phyloP scores from a whole-genome alignment of 2,329 filamentous ascomycete genomes.

The Clonostachys rhizophaga region DNA sequence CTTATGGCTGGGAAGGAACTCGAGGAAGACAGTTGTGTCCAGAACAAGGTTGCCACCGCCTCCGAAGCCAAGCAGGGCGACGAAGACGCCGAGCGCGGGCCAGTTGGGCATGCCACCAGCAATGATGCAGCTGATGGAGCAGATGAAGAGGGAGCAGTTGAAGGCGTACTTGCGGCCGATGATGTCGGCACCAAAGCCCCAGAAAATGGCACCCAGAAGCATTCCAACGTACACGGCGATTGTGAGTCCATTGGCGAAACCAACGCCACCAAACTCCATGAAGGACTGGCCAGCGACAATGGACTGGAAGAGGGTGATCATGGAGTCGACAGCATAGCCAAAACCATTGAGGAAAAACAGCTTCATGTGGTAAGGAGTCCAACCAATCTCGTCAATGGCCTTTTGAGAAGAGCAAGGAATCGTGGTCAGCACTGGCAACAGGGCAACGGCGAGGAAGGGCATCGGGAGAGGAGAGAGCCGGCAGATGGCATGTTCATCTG shows the following conservation, averaged over 20 bases:
- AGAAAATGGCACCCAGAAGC: conserved; percentile 57
- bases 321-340: conserved; percentile 44
- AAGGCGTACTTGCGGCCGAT: conserved; percentile 66
- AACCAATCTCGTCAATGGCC: conserved; percentile 56
- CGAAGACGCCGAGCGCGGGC: conserved; percentile 59
- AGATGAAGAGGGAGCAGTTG: conserved; percentile 61
- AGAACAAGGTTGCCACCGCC: conserved; percentile 45
- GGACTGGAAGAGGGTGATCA: conserved; percentile 51
- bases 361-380: conserved; percentile 54
- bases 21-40: conserved; percentile 46
- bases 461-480: neutral
- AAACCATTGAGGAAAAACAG: conserved; percentile 60
- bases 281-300: conserved; percentile 55
- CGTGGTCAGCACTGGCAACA: neutral
- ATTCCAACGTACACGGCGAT: conserved; percentile 56
- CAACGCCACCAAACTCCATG: conserved; percentile 50
- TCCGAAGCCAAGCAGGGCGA: conserved; percentile 59
- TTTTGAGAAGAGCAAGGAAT: conserved; percentile 5
- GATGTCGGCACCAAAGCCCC: conserved; percentile 63
- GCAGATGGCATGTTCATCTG: neutral
- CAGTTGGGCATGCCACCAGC: conserved; percentile 66
- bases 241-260: conserved; percentile 52
- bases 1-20: conserved; percentile 40
- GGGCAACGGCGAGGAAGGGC: neutral
- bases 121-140: conserved; percentile 50